These are phyloP conservation scores for Arabis hirsuta DNA, from an alignment of 345 rosid species.

Conservation along the genomic window DNA sequence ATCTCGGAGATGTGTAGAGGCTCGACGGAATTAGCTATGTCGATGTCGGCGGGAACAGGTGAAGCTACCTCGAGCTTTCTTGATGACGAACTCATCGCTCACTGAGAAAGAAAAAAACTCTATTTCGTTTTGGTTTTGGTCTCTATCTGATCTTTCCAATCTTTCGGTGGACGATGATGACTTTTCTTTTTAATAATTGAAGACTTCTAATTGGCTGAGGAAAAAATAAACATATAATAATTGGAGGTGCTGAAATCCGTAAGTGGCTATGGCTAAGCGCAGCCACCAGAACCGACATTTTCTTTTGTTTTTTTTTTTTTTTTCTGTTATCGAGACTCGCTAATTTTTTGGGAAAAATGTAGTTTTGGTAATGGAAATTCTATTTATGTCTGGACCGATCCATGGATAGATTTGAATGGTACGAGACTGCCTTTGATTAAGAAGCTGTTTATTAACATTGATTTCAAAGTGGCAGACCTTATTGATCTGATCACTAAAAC, in stretches of 20 bases:
- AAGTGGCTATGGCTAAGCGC: conserved; percentile 16
- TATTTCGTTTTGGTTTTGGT: background rate
- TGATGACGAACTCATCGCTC: conserved; percentile 54
- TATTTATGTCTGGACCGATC: too few relatives aligned
- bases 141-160: background rate
- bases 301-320: too few relatives aligned
- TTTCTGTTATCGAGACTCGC: too few relatives aligned
- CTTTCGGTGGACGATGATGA: conserved; percentile 22
- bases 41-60: conserved; percentile 96
- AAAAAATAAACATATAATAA: conserved; percentile 1
- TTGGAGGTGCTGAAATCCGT: background rate
- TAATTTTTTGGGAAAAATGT: too few relatives aligned
- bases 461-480: too few relatives aligned
- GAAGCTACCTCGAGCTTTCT: conserved; percentile 77
- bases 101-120: background rate
- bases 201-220: background rate
- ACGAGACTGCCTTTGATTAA: too few relatives aligned
- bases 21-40: conserved; percentile 86
- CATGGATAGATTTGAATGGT: too few relatives aligned
- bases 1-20: conserved; percentile 88
- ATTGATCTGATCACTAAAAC: too few relatives aligned
- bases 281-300: background rate
- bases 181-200: conserved; percentile 2
- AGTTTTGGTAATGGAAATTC: too few relatives aligned
- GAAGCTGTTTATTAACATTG: too few relatives aligned